Conservation (phyloP, 2,329 filamentous ascomycete genomes). For the Colletotrichum costaricense region DNA sequence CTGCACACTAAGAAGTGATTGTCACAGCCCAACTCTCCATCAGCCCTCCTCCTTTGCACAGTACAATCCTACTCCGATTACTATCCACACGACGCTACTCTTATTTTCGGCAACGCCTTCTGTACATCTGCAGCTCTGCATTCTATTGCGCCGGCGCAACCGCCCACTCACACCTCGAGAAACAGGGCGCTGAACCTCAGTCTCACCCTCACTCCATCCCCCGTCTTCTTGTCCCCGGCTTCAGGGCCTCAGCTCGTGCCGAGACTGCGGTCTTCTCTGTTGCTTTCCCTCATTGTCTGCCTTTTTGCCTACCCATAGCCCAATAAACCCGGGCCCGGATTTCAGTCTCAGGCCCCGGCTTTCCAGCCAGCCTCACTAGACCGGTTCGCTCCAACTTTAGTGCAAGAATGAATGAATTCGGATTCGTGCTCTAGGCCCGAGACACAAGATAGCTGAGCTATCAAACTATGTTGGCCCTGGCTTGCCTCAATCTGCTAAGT, state of each 20-base stretch:
- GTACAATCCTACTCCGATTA: neutral
- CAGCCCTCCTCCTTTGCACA: neutral
- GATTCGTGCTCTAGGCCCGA: constrained; percentile 2
- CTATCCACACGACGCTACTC: neutral
- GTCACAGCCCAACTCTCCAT: neutral
- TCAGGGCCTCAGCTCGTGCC: constrained; percentile 11
- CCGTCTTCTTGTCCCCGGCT: constrained; percentile 3
- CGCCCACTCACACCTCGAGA: constrained; percentile 3
- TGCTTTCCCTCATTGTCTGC: neutral
- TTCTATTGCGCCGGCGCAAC: neutral
- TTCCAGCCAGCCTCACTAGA: constrained; percentile 19
- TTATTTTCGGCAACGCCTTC: constrained; percentile 26
- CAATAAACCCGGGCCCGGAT: neutral
- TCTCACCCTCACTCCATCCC: constrained; percentile 17
- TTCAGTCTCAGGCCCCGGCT: neutral
- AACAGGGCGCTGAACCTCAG: constrained; percentile 25
- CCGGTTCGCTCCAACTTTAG: neutral
- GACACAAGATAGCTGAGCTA: neutral
- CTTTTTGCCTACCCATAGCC: neutral
- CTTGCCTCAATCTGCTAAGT: neutral
- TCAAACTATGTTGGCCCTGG: neutral
- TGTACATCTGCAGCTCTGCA: constrained; percentile 11
- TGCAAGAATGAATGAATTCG: neutral
- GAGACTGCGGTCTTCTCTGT: neutral
- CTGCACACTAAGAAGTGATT: neutral